phyloP scores from a whole-genome alignment of 495 filamentous ascomycete species.

The Podospora comata region DNA sequence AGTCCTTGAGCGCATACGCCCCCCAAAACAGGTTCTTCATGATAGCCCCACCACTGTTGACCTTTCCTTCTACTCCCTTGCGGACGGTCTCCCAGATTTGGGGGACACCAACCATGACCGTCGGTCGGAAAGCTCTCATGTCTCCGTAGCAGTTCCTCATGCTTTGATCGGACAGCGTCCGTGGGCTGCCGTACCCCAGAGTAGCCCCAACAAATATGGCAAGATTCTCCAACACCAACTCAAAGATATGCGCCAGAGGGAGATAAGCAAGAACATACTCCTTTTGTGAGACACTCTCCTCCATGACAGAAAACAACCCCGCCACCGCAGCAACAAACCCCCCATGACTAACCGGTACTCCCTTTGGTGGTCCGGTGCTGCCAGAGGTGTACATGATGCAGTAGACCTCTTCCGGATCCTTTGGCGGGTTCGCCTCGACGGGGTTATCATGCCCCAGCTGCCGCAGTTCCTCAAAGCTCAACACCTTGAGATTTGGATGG shows the following conservation, averaged over 20 bases:
- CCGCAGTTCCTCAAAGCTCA: conserved; percentile 45
- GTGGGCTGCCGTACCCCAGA: conserved; percentile 82
- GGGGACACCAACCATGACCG: conserved; percentile 79
- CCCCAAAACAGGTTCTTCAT: conserved; percentile 42
- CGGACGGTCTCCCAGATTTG: conserved; percentile 76
- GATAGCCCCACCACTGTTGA: conserved; percentile 42
- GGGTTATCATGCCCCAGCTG: conserved; percentile 63
- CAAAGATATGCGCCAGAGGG: conserved; percentile 87
- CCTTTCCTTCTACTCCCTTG: conserved; percentile 70
- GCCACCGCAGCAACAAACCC: conserved; percentile 66
- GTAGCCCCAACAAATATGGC: conserved; percentile 68
- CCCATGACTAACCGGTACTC: conserved; percentile 74
- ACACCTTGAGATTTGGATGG: conserved; percentile 39
- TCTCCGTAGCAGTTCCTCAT: conserved; percentile 56
- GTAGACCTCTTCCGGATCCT: conserved; percentile 60
- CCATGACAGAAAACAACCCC: conserved; percentile 41
- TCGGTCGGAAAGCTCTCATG: conserved; percentile 76
- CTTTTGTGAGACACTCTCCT: conserved; percentile 47
- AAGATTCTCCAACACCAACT: conserved; percentile 74
- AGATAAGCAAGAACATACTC: conserved; percentile 77
- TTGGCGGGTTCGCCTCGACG: conserved; percentile 60
- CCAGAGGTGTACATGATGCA: conserved; percentile 97
- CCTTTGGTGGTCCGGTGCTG: conserved; percentile 86
- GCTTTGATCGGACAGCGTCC: conserved; percentile 68
- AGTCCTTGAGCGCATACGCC: conserved; percentile 45